Base-by-base conservation (phyloP, 805 yeast genomes). In the Wickerhamiella shivajii region DNA sequence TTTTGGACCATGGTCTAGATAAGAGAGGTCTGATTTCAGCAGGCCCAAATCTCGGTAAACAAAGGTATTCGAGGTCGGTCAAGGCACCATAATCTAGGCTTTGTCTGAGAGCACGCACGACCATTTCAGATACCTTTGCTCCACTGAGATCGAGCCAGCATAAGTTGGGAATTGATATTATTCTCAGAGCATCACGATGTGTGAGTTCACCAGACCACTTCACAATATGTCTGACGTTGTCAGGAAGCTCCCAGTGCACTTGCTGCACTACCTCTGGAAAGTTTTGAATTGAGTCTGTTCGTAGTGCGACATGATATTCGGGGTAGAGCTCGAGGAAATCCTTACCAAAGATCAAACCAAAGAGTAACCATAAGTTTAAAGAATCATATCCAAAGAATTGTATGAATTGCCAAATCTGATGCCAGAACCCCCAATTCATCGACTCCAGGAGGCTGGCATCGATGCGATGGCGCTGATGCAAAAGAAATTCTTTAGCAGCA, bases 311-410 rank as follows among this genome's bases (percentile, higher is more conserved):
- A 12, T 17, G 7, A 15, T 25, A 25, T 5, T 13, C 15, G 3
- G 34, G 34, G 15, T 19, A 3, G 5, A 14, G 2, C 14, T 8
- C 18, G 4, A 24, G 24, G 12, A 26, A 36, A 5, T 13, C 24
- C 12, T 12, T 9, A 2, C 14, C 12, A 14, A 25, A 31, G 5
- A 27, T 18, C 14, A 6, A 23, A 2, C 28, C 32, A 27, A 36
- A 36, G 5, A 31, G 20, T 20, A 36, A 27, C 38, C 38, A 36
- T n/a, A 22, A 5, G 8, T 26, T 29, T 9, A 36, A 24, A 12
- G 34, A 30, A 22, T 27, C 38, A 10, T 24, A 11, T 4, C 19
- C 19, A 9, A 14, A 10, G 4, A 4, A 12, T 14, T 20, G 17
- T n/a, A 36, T 27, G 8, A 16, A n/a, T 12, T 17, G 20, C 38